phyloP scores from a whole-genome alignment of 1,139 yeast genomes.

The Geotrichum armillariae region DNA sequence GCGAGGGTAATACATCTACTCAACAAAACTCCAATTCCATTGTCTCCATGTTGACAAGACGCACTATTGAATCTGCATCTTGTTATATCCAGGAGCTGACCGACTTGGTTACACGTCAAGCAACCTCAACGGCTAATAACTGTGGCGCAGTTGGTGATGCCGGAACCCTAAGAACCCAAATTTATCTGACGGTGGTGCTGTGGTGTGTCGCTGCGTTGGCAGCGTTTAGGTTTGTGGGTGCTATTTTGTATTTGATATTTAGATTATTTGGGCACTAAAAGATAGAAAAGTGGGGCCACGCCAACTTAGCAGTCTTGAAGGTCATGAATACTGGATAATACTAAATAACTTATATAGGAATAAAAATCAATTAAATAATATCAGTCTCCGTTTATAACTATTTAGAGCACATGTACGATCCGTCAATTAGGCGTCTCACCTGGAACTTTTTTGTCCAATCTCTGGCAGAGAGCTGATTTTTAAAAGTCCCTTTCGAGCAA shows the following conservation, averaged over 20 bases:
- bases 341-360: too few relatives aligned
- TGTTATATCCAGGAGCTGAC: conserved; percentile 12
- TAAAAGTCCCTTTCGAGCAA: too few relatives aligned
- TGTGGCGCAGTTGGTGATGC: conserved; percentile 32
- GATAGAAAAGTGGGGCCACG: too few relatives aligned
- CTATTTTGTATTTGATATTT: conserved; percentile 35
- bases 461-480: too few relatives aligned
- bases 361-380: too few relatives aligned
- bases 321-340: too few relatives aligned
- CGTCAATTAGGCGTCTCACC: too few relatives aligned
- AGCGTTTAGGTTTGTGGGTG: conserved; percentile 62
- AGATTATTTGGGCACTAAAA: conserved; percentile 35
- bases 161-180: conserved; percentile 35
- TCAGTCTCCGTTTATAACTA: too few relatives aligned
- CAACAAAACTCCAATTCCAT: conserved; percentile 15
- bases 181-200: conserved; percentile 69
- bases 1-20: conserved; percentile 19
- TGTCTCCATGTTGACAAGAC: conserved; percentile 6
- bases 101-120: conserved; percentile 16
- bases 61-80: conserved; percentile 16
- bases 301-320: too few relatives aligned
- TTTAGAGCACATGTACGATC: too few relatives aligned
- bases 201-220: conserved; percentile 82
- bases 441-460: too few relatives aligned
- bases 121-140: conserved; percentile 16